Percentiles rank a stretch among this genome's conserved stretches.
phyloP scores from a whole-genome alignment of 2,329 filamentous ascomycete species.

The Aspergillus quadrilineatus region DNA sequence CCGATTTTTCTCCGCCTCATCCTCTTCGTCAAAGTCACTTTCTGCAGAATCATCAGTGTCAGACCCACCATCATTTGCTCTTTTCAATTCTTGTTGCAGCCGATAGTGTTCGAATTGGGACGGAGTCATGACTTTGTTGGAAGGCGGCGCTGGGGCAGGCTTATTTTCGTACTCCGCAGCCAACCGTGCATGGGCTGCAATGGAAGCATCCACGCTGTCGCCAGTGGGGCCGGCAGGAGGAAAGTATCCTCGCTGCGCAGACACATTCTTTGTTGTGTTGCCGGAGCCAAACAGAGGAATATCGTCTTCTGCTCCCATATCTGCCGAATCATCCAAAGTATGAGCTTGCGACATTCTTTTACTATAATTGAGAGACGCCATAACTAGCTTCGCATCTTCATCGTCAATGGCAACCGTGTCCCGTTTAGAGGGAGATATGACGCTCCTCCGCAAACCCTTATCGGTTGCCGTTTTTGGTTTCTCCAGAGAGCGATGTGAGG shows the following conservation, averaged over 20 bases:
- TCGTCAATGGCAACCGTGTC: conserved; percentile 35
- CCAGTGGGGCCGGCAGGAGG: conserved; percentile 18
- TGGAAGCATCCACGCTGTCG: conserved; percentile 28
- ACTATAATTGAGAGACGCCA: conserved; percentile 32
- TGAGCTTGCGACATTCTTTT: conserved; percentile 25
- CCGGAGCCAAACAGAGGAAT: conserved; percentile 29
- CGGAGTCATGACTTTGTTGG: conserved; percentile 83
- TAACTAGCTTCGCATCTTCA: conserved; percentile 41
- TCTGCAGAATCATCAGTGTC: conserved; percentile 56
- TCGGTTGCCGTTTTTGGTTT: conserved; percentile 25
- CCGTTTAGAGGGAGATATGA: conserved; percentile 27
- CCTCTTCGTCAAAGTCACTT: conserved; percentile 72
- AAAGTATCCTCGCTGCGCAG: conserved; percentile 12
- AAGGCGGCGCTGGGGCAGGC: conserved; percentile 36
- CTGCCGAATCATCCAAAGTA: conserved; percentile 21
- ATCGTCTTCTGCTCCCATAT: conserved; percentile 25
- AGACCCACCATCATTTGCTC: conserved; percentile 51
- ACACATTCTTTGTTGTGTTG: conserved; percentile 12
- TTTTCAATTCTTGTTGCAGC: conserved; percentile 66
- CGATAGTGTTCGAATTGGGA: conserved; percentile 81
- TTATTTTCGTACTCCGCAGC: conserved; percentile 48
- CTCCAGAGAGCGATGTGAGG: conserved; percentile 34
- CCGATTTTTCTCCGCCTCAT: conserved; percentile 73
- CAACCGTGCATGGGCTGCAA: conserved; percentile 46
- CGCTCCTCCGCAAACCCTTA: conserved; percentile 33